These are phyloP conservation scores for Leptomonas seymouri DNA, from an alignment of 208 protist genomes.

Conservation along the genomic window DNA sequence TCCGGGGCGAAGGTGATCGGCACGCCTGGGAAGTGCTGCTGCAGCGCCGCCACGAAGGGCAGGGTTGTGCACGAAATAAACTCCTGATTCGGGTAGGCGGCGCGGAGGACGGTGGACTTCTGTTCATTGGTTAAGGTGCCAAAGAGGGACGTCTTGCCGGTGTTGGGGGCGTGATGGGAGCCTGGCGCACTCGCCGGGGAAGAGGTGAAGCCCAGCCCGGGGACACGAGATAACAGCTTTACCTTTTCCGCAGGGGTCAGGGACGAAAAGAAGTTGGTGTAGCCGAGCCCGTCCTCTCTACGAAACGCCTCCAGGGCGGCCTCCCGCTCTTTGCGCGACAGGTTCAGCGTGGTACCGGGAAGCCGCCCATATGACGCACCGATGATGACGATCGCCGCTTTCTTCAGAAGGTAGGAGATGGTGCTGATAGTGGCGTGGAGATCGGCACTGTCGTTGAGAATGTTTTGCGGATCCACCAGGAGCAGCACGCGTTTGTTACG, in stretches of 20 bases:
- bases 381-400: slow-evolving; percentile 56
- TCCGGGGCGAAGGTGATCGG: slow-evolving; percentile 64
- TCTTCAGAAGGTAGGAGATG: slow-evolving; percentile 62
- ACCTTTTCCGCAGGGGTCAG: slow-evolving; percentile 49
- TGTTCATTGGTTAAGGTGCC: slow-evolving; percentile 44
- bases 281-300: slow-evolving; percentile 62
- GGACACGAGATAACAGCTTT: slow-evolving; percentile 51
- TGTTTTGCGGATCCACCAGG: slow-evolving; percentile 73
- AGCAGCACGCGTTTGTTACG: slow-evolving; percentile 72
- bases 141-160: slow-evolving; percentile 64
- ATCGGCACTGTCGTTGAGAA: slow-evolving; percentile 51
- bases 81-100: slow-evolving; percentile 42
- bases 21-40: slow-evolving; percentile 46
- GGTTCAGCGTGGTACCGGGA: slow-evolving; percentile 49
- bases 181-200: slow-evolving; percentile 15
- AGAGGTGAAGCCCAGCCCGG: slow-evolving; percentile 27
- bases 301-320: slow-evolving; percentile 65
- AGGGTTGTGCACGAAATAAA: slow-evolving; percentile 57
- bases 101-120: slow-evolving; percentile 48
- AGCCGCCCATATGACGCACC: slow-evolving; percentile 66
- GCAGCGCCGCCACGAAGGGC: slow-evolving; percentile 57
- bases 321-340: slow-evolving; percentile 49
- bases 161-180: slow-evolving; percentile 33
- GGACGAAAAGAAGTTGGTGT: slow-evolving; percentile 68
- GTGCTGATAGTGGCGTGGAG: slow-evolving; percentile 59